phyloP scores from a whole-genome alignment of 1,139 yeast genomes.

The Pichia cactophila region DNA sequence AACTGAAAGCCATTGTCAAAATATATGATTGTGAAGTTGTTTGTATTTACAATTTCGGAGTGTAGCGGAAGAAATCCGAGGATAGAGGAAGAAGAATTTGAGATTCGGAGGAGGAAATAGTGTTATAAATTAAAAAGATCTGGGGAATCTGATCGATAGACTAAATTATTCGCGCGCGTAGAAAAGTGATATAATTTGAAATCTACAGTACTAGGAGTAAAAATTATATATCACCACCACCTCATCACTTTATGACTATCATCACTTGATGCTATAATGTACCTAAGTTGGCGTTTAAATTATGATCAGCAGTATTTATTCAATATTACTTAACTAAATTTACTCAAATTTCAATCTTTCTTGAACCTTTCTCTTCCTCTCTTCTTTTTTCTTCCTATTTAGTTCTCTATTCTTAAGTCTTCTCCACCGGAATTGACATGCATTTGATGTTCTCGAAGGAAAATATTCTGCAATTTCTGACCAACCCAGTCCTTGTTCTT shows the following conservation, averaged over 20 bases:
- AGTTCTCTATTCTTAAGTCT: constrained; percentile 29
- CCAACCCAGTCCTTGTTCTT: constrained; percentile 67
- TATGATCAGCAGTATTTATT: too few species aligned
- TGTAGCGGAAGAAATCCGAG: neutral
- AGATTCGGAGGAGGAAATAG: too few species aligned
- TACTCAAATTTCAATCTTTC: neutral
- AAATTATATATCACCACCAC: neutral
- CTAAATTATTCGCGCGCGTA: neutral
- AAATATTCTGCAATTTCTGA: constrained; percentile 65
- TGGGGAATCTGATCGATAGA: neutral
- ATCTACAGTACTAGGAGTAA: too few species aligned
- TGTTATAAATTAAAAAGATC: too few species aligned
- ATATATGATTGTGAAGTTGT: neutral
- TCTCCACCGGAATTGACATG: constrained; percentile 77
- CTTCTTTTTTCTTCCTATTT: constrained; percentile 6
- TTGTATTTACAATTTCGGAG: neutral
- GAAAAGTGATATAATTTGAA: too few species aligned
- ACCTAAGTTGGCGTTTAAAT: too few species aligned
- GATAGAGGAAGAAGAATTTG: neutral
- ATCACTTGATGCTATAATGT: too few species aligned
- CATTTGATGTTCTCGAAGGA: constrained; percentile 63
- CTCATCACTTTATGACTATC: neutral
- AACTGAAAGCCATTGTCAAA: constrained; percentile 7
- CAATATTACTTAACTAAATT: too few species aligned
- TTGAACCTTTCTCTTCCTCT: neutral